Percentiles rank a stretch among this genome's conserved stretches.
Evolutionary conservation across 768 basidiomycete species (phyloP).

Genomic region (Tricholoma furcatifolium): DNA sequence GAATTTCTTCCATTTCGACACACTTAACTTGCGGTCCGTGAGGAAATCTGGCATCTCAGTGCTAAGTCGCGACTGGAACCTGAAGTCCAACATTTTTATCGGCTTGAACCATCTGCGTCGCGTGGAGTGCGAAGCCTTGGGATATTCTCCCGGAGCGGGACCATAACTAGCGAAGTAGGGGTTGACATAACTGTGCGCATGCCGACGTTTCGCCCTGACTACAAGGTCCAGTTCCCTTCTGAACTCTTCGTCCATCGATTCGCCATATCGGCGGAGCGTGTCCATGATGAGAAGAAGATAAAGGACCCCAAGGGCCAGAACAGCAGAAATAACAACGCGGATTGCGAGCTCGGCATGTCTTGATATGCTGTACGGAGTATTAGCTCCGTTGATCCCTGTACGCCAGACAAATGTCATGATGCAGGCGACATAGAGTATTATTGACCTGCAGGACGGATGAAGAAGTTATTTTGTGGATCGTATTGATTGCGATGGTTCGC

Average conservation of each 20-base stretch:
- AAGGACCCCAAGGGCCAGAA: slow-evolving; percentile 44
- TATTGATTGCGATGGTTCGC: neutral
- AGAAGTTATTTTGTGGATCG: neutral
- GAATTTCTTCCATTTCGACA: slow-evolving; percentile 20
- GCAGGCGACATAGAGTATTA: slow-evolving; percentile 60
- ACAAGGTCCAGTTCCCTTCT: slow-evolving; percentile 1
- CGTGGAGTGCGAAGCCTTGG: neutral
- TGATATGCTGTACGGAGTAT: slow-evolving; percentile 34
- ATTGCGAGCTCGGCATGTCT: slow-evolving; percentile 43
- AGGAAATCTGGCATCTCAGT: slow-evolving; percentile 14
- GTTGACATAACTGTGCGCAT: neutral
- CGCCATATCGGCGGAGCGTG: slow-evolving; percentile 55
- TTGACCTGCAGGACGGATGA: slow-evolving; percentile 42
- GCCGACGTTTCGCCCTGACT: neutral
- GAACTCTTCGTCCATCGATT: slow-evolving; percentile 31
- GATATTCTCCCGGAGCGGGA: neutral
- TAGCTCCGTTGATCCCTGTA: slow-evolving; percentile 49
- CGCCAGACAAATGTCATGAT: slow-evolving; percentile 75
- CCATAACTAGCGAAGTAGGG: neutral
- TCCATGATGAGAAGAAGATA: slow-evolving; percentile 51
- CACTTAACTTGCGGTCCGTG: slow-evolving; percentile 7
- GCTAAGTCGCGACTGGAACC: slow-evolving; percentile 12
- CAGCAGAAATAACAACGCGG: slow-evolving; percentile 52
- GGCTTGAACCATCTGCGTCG: slow-evolving; percentile 5
- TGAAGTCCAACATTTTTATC: slow-evolving; percentile 21